Evolutionary conservation across 2,329 filamentous ascomycete species (phyloP), one percentile per base, ranked within the genome.

Genomic region (Colletotrichum phormii): DNA sequence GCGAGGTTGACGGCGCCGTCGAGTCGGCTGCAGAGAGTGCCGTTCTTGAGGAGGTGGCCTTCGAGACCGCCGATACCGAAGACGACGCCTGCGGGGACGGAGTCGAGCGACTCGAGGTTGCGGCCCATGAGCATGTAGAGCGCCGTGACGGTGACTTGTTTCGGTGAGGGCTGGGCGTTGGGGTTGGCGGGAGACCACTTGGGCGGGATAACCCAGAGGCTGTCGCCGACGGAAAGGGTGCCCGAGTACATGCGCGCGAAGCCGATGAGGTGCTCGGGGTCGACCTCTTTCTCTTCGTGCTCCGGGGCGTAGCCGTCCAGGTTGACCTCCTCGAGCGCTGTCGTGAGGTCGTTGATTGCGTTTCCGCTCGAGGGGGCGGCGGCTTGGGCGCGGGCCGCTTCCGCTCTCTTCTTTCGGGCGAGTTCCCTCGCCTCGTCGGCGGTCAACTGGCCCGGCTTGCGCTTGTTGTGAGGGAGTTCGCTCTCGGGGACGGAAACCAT

Each of bases 121-220:
- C 96, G 90, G 35, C 97, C 97, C 97, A 99, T 99, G 66, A 99
- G 90, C 80, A 99, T 92, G 82, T 99, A 99, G 2, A 99, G 86
- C 2, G 94, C 94, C 18, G 92, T 95, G 63, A 99, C 91, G 0
- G 91, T 96, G 49, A 97, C 92, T 79, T 95, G 95, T 76, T 93
- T 89, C 0, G 95, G 95, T 75, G 92, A 89, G 0, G 95, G 94
- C 18, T 87, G 85, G 18, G 90, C 89, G 75, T 94, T 88, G 1
- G 94, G 93, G 62, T 92, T 87, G 2, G 92, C 92, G 0, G 97
- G 95, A 1, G 94, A 94, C 86, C 97, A 99, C 77, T 98, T 99
- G 0, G 97, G 97, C 0, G 95, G 92, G 5, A 99, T 86, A 18
- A 98, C 95, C 80, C 97, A 98, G 60, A 99, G 87, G 67, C 92